These are phyloP conservation scores for Cordyceps farinosa DNA, from an alignment of 2,329 filamentous ascomycete genomes.

Conservation along the genomic window DNA sequence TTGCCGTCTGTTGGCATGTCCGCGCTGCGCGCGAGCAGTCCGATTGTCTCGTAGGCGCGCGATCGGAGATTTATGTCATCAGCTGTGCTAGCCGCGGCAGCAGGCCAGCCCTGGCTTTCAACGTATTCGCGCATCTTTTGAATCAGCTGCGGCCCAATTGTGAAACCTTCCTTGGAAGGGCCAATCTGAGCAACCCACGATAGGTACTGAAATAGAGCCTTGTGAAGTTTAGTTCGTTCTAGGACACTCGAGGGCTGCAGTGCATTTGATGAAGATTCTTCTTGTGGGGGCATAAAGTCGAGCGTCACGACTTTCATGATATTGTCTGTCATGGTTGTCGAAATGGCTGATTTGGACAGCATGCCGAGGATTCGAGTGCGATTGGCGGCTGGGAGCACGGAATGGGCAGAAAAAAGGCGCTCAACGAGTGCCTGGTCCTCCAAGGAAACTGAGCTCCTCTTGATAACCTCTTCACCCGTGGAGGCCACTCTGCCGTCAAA, in stretches of 20 bases:
- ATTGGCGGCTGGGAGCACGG: constrained; percentile 66
- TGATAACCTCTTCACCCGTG: constrained; percentile 86
- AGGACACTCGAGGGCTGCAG: constrained; percentile 51
- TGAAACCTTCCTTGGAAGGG: constrained; percentile 53
- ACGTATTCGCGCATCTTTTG: constrained; percentile 69
- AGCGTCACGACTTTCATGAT: constrained; percentile 68
- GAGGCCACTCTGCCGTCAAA: constrained; percentile 75
- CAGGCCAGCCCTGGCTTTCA: constrained; percentile 78
- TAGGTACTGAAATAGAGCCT: constrained; percentile 79
- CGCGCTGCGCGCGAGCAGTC: constrained; percentile 68
- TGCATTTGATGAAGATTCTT: constrained; percentile 19
- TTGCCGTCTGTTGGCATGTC: constrained; percentile 52
- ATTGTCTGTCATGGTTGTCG: constrained; percentile 64
- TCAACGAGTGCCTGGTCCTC: constrained; percentile 64
- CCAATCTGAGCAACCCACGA: constrained; percentile 81
- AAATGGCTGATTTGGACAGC: constrained; percentile 70
- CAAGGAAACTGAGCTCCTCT: constrained; percentile 70
- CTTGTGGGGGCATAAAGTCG: constrained; percentile 47
- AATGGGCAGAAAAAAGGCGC: constrained; percentile 69
- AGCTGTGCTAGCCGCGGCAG: constrained; percentile 52
- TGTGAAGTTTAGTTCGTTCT: constrained; percentile 75
- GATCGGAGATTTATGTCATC: constrained; percentile 67
- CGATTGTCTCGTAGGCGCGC: constrained; percentile 87
- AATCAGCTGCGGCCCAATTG: constrained; percentile 67
- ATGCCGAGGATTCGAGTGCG: constrained; percentile 73